Percentiles rank a stretch among this genome's conserved stretches.
These are phyloP conservation scores for Curvularia spicifera DNA, from an alignment of 2,329 filamentous ascomycete genomes.

Conservation along the genomic window DNA sequence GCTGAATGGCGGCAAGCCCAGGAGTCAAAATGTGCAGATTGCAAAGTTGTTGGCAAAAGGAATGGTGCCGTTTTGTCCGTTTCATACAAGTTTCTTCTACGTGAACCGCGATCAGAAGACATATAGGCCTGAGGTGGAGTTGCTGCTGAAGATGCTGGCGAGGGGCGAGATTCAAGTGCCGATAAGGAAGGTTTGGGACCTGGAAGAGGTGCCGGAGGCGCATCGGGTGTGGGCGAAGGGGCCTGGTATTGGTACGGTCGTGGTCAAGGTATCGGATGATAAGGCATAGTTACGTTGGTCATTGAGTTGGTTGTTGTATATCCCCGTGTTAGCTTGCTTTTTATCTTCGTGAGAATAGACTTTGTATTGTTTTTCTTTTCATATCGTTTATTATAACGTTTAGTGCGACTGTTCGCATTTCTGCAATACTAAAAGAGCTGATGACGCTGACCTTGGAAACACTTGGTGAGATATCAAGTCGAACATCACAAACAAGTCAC, in stretches of 20 bases:
- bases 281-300: neutral
- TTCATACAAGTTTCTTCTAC: neutral
- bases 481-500: neutral
- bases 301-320: neutral
- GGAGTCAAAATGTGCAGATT: neutral
- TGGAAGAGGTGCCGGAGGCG: conserved; percentile 39
- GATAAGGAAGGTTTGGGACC: conserved; percentile 35
- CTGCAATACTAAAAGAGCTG: neutral
- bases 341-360: neutral
- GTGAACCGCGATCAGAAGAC: neutral
- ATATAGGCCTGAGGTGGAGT: neutral
- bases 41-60: neutral
- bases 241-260: conserved; percentile 35
- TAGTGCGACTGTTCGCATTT: neutral
- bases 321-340: neutral
- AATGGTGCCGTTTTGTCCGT: neutral
- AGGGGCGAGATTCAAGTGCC: conserved; percentile 44
- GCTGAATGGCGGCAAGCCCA: neutral
- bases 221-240: conserved; percentile 36
- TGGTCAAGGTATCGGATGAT: conserved; percentile 25
- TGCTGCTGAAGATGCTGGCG: neutral
- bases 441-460: neutral
- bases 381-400: neutral
- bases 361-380: neutral
- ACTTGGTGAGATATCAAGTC: neutral